phyloP scores from a whole-genome alignment of 1,139 yeast species.

The Kurtzmaniella natalensis region DNA sequence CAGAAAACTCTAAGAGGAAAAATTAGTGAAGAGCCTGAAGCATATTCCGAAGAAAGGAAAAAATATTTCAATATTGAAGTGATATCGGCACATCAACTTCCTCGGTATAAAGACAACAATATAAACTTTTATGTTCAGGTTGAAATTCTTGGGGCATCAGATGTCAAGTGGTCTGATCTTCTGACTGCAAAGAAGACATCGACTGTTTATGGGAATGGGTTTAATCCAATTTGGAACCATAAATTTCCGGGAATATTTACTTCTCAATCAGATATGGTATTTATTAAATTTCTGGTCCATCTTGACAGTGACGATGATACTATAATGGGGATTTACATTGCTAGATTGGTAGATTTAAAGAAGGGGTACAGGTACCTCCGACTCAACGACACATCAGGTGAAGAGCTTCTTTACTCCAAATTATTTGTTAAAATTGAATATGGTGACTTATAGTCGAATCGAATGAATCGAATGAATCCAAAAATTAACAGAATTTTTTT shows the following conservation, averaged over 20 bases:
- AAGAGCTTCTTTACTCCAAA: conserved; percentile 75
- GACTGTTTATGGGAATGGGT: conserved; percentile 59
- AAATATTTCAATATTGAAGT: conserved; percentile 39
- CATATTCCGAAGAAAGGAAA: conserved; percentile 2
- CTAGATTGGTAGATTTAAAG: conserved; percentile 53
- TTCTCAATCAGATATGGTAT: conserved; percentile 31
- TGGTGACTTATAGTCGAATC: conserved; percentile 8
- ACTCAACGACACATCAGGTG: conserved; percentile 72
- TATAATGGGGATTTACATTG: conserved; percentile 55
- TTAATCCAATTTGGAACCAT: conserved; percentile 80
- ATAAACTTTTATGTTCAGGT: conserved; percentile 57
- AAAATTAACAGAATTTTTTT: no score
- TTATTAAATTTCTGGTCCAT: conserved; percentile 28
- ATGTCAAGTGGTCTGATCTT: conserved; percentile 19
- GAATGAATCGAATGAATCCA: not conserved
- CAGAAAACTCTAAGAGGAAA: conserved; percentile 20
- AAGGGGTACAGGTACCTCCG: conserved; percentile 82
- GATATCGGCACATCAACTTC: conserved; percentile 83
- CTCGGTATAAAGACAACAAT: conserved; percentile 51
- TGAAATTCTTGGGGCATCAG: conserved; percentile 47
- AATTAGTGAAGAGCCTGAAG: conserved; percentile 7
- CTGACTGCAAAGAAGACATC: conserved; percentile 25
- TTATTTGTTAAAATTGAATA: conserved; percentile 54
- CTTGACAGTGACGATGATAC: conserved; percentile 23
- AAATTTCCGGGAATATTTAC: conserved; percentile 41